phyloP scores from a whole-genome alignment of 495 filamentous ascomycete species.

The Penicillium verhagenii region DNA sequence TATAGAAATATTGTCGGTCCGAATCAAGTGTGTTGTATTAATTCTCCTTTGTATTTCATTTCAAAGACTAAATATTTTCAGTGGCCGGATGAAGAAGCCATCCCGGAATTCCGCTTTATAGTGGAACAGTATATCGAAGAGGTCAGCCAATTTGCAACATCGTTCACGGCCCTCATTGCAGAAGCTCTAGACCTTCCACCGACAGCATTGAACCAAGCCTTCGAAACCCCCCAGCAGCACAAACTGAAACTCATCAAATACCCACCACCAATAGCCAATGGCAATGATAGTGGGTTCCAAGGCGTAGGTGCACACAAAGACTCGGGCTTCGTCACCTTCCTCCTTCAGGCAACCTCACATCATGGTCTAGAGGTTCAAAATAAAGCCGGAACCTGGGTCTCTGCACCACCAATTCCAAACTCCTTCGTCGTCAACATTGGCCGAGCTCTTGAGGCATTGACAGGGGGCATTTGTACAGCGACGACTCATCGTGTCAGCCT shows the following conservation, averaged over 20 bases:
- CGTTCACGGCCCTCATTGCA: conserved; percentile 81
- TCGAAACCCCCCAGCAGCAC: conserved; percentile 77
- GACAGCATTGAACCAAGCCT: conserved; percentile 70
- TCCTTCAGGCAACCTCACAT: conserved; percentile 82
- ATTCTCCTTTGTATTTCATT: no score
- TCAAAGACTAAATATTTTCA: conserved; percentile 23
- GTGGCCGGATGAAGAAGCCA: conserved; percentile 70
- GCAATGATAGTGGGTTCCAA: conserved; percentile 24
- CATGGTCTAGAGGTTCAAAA: conserved; percentile 88
- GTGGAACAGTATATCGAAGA: conserved; percentile 72
- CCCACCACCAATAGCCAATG: conserved; percentile 43
- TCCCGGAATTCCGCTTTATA: conserved; percentile 70
- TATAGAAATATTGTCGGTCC: conserved; percentile 82
- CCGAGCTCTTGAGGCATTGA: conserved; percentile 87
- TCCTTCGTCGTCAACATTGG: conserved; percentile 87
- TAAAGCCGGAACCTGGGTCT: conserved; percentile 76
- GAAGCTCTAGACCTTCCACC: conserved; percentile 77
- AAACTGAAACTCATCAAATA: conserved; percentile 93
- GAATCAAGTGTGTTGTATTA: conserved; percentile 55
- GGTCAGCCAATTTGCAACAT: conserved; percentile 68
- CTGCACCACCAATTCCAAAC: conserved; percentile 46
- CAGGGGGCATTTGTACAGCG: conserved; percentile 78
- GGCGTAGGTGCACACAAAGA: conserved; percentile 96
- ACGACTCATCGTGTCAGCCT: conserved; percentile 79
- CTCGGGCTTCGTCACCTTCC: conserved; percentile 80